Percentiles rank a stretch among this genome's conserved stretches.
phyloP scores from a whole-genome alignment of 2,329 filamentous ascomycete species.

The Calonectria hongkongensis region DNA sequence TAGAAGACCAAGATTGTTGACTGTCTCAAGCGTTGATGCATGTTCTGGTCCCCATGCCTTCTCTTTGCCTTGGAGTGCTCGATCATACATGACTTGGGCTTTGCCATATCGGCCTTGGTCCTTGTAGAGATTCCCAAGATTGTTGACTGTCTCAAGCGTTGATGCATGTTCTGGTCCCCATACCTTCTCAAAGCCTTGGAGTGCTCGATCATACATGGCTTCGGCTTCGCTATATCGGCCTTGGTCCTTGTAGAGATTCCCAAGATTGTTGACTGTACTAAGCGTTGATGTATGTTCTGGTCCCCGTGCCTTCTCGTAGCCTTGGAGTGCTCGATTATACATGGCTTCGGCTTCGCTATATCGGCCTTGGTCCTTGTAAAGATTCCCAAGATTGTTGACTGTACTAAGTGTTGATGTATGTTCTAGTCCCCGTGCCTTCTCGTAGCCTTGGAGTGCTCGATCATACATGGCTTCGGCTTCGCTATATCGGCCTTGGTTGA shows the following conservation, averaged over 20 bases:
- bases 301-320: neutral
- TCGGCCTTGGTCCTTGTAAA: neutral
- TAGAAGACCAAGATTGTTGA: neutral
- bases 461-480: too few relatives aligned
- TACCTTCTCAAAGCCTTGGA: conserved; percentile 51
- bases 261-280: conserved; percentile 35
- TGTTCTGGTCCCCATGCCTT: conserved; percentile 24
- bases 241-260: conserved; percentile 47
- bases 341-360: neutral
- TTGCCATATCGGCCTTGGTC: neutral
- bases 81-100: neutral
- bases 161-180: conserved; percentile 30
- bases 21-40: neutral
- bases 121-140: neutral
- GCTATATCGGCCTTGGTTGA: too few relatives aligned
- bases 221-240: conserved; percentile 49
- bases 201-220: conserved; percentile 33
- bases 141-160: neutral
- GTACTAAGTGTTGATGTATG: neutral
- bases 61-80: conserved; percentile 52
- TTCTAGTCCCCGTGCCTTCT: too few relatives aligned
- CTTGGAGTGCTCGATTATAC: neutral
- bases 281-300: neutral
- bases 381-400: too few relatives aligned
- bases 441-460: neutral